Percentiles rank a stretch among this genome's conserved stretches.
Evolutionary conservation across 108 stramenopile genomes (phyloP).

Genomic region (Pseudonitzschia multistriata): DNA sequence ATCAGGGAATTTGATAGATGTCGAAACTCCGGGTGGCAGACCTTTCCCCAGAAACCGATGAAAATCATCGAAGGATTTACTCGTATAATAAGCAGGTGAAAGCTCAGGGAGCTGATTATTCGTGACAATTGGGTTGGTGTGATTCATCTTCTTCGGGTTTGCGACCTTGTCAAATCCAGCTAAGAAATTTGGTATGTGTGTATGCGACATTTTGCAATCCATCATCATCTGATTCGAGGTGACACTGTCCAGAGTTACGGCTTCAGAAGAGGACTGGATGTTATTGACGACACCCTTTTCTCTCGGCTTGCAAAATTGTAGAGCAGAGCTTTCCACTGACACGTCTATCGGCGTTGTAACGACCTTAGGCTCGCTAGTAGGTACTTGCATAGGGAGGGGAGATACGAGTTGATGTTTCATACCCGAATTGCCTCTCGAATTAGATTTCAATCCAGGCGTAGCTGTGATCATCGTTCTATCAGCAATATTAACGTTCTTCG

Average conservation of each 20-base stretch:
- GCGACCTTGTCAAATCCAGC: slow-evolving; percentile 41
- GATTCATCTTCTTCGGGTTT: background rate
- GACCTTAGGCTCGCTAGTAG: background rate
- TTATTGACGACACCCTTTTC: background rate
- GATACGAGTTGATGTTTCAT: background rate
- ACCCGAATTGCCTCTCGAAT: background rate
- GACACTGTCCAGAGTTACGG: background rate
- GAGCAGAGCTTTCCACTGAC: background rate
- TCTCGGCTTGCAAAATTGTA: background rate
- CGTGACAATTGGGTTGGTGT: background rate
- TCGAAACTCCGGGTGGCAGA: slow-evolving; percentile 8
- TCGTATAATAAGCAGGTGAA: slow-evolving; percentile 41
- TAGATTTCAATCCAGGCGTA: background rate
- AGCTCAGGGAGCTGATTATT: slow-evolving; percentile 11
- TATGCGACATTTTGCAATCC: background rate
- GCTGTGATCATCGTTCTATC: background rate
- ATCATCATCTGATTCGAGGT: background rate
- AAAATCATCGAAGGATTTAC: slow-evolving; percentile 52
- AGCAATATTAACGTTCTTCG: background rate
- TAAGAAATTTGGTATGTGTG: slow-evolving; percentile 37
- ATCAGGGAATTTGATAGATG: background rate
- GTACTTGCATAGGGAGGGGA: background rate
- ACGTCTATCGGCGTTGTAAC: background rate
- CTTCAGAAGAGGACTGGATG: background rate
- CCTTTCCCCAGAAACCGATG: slow-evolving; percentile 41